These are phyloP conservation scores for Ascochyta rabiei DNA, from an alignment of 2,329 filamentous ascomycete species.

Conservation along the genomic window DNA sequence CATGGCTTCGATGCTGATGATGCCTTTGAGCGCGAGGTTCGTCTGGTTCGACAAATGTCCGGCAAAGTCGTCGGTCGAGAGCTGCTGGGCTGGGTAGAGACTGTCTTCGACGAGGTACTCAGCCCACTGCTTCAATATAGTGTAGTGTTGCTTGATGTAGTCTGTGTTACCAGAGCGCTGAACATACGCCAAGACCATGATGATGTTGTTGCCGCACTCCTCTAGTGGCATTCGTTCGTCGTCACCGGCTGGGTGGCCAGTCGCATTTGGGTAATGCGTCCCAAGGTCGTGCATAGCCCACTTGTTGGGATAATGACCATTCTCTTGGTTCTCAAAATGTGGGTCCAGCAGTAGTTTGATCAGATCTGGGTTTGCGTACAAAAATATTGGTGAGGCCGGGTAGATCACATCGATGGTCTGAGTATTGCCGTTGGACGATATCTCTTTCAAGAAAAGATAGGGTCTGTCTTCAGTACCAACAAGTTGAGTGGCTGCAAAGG, in stretches of 20 bases:
- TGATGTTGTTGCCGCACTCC: slow-evolving; percentile 81
- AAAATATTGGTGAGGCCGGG: slow-evolving; percentile 82
- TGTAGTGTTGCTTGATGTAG: slow-evolving; percentile 67
- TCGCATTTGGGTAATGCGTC: slow-evolving; percentile 74
- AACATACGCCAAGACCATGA: slow-evolving; percentile 80
- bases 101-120: slow-evolving; percentile 75
- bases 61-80: slow-evolving; percentile 87
- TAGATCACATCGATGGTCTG: slow-evolving; percentile 90
- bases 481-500: slow-evolving; percentile 78
- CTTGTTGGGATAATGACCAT: slow-evolving; percentile 81
- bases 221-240: slow-evolving; percentile 80
- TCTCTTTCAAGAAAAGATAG: slow-evolving; percentile 82
- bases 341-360: slow-evolving; percentile 79
- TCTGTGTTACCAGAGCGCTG: slow-evolving; percentile 68
- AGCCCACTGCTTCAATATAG: slow-evolving; percentile 78
- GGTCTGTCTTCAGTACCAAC: slow-evolving; percentile 72
- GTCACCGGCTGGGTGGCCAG: slow-evolving; percentile 70
- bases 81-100: slow-evolving; percentile 74
- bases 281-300: slow-evolving; percentile 81
- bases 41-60: slow-evolving; percentile 79
- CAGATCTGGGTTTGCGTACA: slow-evolving; percentile 84
- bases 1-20: slow-evolving; percentile 81
- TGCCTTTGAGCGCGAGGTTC: slow-evolving; percentile 82
- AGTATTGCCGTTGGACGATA: slow-evolving; percentile 82
- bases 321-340: slow-evolving; percentile 79